Evolutionary conservation across 2,329 filamentous ascomycete genomes (phyloP), one percentile per base, ranked within the genome.

Genomic region (Cladophialophora carrionii): DNA sequence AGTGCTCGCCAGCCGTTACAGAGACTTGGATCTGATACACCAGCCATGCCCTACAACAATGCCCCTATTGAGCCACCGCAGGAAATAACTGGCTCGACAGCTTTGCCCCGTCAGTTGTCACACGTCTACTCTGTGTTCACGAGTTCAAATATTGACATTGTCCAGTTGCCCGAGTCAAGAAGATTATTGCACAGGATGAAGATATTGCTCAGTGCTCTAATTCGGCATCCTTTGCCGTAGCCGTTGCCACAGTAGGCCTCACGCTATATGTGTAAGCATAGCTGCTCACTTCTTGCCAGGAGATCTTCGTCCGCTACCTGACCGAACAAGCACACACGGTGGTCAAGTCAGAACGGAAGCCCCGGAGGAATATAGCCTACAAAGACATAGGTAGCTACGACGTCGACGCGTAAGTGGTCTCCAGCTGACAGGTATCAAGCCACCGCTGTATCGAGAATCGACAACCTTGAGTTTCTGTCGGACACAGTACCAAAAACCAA

Each of bases 301-400:
- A 99, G 79, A 88, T 96, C 84, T 98, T 99, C 80, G 89, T 99
- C 71, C 92, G 96, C 77, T 90, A 98, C 76, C 85, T 99, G 29
- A 88, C 93, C 22, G 85, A 90, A 68, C 90, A 96, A 76, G 89
- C 90, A 29, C 88, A 96, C 76, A 93, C 90, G 73, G 90, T 96
- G 73, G 90, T 93, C 72, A 96, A 95, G 75, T 85, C 92, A 0
- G 95, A 98, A 78, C 87, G 90, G 72, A 98, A 98, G 77, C 94
- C 94, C 5, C 85, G 95, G 63, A 88, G 93, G 66, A 97, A 96
- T 74, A 90, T 99, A 68, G 95, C 98, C 77, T 99, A 99, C 81
- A 91, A 91, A 75, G 95, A 99, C 78, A 84, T 99, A 49, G 89
- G 90, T 92, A 81, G 64, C 83, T 74, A 6, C 4, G n/a, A 8